phyloP scores from a whole-genome alignment of 2,329 filamentous ascomycete species.

The Aspergillus terreus region DNA sequence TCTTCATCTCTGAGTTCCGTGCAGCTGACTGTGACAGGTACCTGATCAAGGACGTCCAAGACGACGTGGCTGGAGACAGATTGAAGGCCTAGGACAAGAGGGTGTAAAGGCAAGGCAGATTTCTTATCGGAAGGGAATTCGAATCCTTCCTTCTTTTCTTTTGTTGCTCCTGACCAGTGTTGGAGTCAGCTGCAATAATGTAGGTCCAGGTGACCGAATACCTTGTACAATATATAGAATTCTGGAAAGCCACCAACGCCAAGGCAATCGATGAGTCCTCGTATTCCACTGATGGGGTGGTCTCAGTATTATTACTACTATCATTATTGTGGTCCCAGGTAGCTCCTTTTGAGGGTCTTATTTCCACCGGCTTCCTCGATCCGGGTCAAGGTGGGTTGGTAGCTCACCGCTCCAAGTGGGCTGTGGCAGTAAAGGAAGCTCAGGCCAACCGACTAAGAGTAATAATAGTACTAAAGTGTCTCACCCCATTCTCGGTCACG shows the following conservation, averaged over 20 bases:
- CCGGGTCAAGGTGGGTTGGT: not conserved
- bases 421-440: slow-evolving; percentile 13
- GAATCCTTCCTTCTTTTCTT: not conserved
- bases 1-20: not conserved
- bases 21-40: slow-evolving; percentile 57
- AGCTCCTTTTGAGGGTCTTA: not conserved
- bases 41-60: slow-evolving; percentile 76
- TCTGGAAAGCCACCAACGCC: not conserved
- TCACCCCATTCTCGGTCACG: slow-evolving; percentile 8
- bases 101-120: not conserved
- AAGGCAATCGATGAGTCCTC: too few species aligned
- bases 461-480: slow-evolving; percentile 10
- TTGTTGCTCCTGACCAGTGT: too few species aligned
- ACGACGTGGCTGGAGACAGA: slow-evolving; percentile 71
- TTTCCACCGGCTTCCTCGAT: not conserved
- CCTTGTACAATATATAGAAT: not conserved
- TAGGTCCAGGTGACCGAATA: slow-evolving; percentile 12
- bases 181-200: slow-evolving; percentile 5
- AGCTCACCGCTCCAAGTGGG: slow-evolving; percentile 17
- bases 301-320: too few species aligned
- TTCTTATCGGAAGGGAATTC: not conserved
- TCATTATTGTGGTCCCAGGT: not conserved
- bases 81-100: slow-evolving; percentile 58
- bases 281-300: too few species aligned
- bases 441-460: slow-evolving; percentile 7